phyloP scores from a whole-genome alignment of 768 basidiomycete species.

The Panus rudis region DNA sequence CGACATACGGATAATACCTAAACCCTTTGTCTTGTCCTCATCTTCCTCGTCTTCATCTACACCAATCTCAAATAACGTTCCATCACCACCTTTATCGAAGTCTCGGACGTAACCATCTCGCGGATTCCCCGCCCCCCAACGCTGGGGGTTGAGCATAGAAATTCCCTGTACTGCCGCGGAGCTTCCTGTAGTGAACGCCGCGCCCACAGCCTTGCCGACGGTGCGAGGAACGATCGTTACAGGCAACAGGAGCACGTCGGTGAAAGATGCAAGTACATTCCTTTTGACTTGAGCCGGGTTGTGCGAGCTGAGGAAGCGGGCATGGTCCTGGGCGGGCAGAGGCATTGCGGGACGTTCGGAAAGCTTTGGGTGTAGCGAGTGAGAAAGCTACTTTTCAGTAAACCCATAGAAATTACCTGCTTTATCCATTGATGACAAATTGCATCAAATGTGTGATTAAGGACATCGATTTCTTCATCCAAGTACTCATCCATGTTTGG shows the following conservation, averaged over 20 bases:
- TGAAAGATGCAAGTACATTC: conserved; percentile 88
- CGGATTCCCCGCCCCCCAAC: conserved; percentile 55
- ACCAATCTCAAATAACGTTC: conserved; percentile 46
- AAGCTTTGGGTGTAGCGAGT: conserved; percentile 13
- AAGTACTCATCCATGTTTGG: conserved; percentile 96
- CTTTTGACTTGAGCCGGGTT: conserved; percentile 92
- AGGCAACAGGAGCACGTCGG: conserved; percentile 80
- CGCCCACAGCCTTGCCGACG: conserved; percentile 50
- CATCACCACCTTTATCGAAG: conserved; percentile 32
- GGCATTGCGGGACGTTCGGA: conserved; percentile 16
- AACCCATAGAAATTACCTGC: conserved; percentile 37
- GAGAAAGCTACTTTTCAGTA: background rate
- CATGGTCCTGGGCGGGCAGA: conserved; percentile 14
- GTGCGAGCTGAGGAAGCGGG: conserved; percentile 73
- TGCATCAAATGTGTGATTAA: conserved; percentile 65
- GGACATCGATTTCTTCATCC: conserved; percentile 82
- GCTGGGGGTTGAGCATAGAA: conserved; percentile 83
- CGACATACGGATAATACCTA: too few species aligned
- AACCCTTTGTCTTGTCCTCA: too few species aligned
- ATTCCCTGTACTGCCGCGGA: conserved; percentile 78
- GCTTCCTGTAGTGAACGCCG: conserved; percentile 61
- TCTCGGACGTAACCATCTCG: conserved; percentile 21
- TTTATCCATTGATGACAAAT: conserved; percentile 80
- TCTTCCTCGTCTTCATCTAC: conserved; percentile 31
- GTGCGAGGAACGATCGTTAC: conserved; percentile 94